These are phyloP conservation scores for Coccinonectria pachysandricola DNA, from an alignment of 2,329 filamentous ascomycete species.

Conservation along the genomic window DNA sequence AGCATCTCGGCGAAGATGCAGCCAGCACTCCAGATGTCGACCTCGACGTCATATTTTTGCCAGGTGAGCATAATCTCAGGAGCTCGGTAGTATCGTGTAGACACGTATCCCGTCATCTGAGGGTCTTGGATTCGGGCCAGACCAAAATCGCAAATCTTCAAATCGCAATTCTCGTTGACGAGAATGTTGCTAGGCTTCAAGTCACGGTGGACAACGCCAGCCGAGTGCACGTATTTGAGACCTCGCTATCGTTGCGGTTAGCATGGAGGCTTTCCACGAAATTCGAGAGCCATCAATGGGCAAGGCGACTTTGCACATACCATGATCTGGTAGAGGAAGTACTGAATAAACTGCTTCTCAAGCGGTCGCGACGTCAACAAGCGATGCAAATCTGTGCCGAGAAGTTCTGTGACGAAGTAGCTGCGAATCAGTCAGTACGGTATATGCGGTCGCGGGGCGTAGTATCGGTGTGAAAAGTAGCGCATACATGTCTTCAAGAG, in stretches of 20 bases:
- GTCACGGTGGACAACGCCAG: constrained; percentile 93
- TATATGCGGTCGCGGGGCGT: constrained; percentile 4
- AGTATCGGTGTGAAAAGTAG: constrained; percentile 2
- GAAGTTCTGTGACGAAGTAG: constrained; percentile 95
- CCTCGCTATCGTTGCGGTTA: constrained; percentile 55
- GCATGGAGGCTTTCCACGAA: constrained; percentile 2
- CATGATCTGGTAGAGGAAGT: constrained; percentile 98
- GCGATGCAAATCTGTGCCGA: constrained; percentile 92
- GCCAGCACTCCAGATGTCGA: constrained; percentile 98
- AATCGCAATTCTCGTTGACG: constrained; percentile 98
- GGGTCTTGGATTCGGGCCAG: constrained; percentile 96
- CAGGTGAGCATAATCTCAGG: constrained; percentile 99
- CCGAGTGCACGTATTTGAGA: constrained; percentile 97
- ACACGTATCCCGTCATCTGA: constrained; percentile 99
- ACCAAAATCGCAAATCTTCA: constrained; percentile 99
- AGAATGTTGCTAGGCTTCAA: constrained; percentile 98
- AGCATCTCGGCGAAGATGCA: constrained; percentile 99
- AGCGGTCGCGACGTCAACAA: constrained; percentile 89
- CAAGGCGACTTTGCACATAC: constrained; percentile 40
- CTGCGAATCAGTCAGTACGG: constrained; percentile 36
- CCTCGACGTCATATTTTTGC: constrained; percentile 99
- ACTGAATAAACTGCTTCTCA: constrained; percentile 99
- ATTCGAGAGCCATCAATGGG: not conserved
- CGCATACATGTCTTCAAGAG: constrained; percentile 90
- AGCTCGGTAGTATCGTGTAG: constrained; percentile 95